Base-by-base conservation (phyloP, 2,329 filamentous ascomycete species). In the Aspergillus fructus region DNA sequence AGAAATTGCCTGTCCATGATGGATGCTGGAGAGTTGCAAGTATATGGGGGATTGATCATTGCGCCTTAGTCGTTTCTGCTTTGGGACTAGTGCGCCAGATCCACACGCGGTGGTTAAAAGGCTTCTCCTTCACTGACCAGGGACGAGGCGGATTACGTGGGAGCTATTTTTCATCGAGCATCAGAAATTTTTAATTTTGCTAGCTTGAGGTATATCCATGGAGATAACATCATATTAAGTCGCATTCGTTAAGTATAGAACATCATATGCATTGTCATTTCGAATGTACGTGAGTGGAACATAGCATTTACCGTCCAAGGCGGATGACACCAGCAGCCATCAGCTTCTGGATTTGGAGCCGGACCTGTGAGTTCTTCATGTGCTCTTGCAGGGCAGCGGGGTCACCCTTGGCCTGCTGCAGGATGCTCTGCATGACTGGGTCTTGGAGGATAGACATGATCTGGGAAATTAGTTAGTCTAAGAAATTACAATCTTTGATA, bases 341-440 rank as follows among this genome's bases (percentile, higher is more conserved):
- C 68, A 97, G 80, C 80, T 97, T 97, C 82, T 97, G 91, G 63
- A 99, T 89, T 84, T 97, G 96, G 68, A 85, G 85, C 59, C 87
- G 84, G 66, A 99, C 90, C 58, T 82, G 84, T 0, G 91, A 85
- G 80, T 97, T 99, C 81, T 88, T 90, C 90, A 99, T 96, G 78
- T 99, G 96, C 76, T 99, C 93, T 73, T 96, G 89, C 62, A 99
- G 85, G 46, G 94, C 94, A 49, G 89, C 89, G 17, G 94, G 94
- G 70, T 99, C 90, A 55, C 86, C 87, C 82, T 97, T 96, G 46
- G 94, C 94, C 79, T 99, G 94, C 75, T 97, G 93, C 56, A 97
- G 85, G 65, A 97, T 97, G 64, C 89, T 89, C 79, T 99, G 92
- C 93, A 99, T 97, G 71, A 99, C 88, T 15, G 94, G 94, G 71